A percentile compares a stretch with the other conserved stretches of the same genome.
Conservation (phyloP, 768 basidiomycete species). For the Leccinum fibrillosum region DNA sequence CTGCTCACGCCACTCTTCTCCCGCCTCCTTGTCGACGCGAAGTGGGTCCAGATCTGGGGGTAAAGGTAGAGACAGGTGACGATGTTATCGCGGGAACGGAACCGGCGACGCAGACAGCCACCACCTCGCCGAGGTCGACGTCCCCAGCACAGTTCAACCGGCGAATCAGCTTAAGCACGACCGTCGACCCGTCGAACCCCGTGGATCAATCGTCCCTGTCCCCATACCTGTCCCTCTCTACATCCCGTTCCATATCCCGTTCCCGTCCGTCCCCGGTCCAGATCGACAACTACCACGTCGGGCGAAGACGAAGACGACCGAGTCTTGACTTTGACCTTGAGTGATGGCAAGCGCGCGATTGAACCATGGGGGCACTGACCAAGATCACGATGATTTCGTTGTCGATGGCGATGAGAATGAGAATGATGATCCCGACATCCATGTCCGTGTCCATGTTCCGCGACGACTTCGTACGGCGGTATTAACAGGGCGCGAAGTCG, state of each 20-base stretch:
- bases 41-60: not conserved
- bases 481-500: not conserved
- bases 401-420: no score
- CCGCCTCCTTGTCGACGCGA: not conserved
- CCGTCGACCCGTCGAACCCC: not conserved
- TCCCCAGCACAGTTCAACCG: no score
- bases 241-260: no score
- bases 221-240: no score
- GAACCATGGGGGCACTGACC: not conserved
- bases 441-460: not conserved
- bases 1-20: constrained; percentile 37
- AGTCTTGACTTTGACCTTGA: not conserved
- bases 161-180: constrained; percentile 11
- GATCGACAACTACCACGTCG: not conserved
- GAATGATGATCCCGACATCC: no score
- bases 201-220: not conserved
- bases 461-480: no score
- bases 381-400: not conserved
- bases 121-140: no score
- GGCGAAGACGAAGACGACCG: not conserved
- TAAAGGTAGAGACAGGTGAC: not conserved
- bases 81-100: not conserved
- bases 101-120: no score
- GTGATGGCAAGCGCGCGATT: not conserved
- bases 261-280: not conserved